A percentile compares a stretch with the other conserved stretches of the same genome.
These are phyloP conservation scores for Tuber melanosporum DNA, from an alignment of 495 filamentous ascomycete genomes.

Conservation along the genomic window DNA sequence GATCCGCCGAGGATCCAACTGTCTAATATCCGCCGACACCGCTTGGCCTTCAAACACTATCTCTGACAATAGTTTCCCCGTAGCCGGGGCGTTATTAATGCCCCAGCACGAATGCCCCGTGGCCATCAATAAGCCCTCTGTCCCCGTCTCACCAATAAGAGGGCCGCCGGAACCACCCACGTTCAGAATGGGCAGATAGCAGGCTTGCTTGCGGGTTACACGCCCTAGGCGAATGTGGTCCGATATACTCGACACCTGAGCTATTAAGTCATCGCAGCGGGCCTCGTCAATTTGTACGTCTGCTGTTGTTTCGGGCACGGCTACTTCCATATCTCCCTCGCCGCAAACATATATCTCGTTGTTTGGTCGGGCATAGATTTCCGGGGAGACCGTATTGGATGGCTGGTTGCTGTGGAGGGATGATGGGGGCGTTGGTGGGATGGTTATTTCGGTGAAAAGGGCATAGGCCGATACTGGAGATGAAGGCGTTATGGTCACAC, in stretches of 20 bases:
- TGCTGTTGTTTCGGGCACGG: constrained; percentile 69
- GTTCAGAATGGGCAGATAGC: constrained; percentile 75
- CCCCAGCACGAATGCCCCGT: constrained; percentile 96
- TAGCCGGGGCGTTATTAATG: constrained; percentile 91
- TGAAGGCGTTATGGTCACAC: constrained; percentile 70
- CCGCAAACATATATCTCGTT: constrained; percentile 89
- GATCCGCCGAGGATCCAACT: constrained; percentile 60
- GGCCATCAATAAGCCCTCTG: constrained; percentile 73
- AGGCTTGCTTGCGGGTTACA: constrained; percentile 77
- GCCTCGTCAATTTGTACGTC: constrained; percentile 68
- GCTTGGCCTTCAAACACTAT: constrained; percentile 74
- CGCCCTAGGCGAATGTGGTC: constrained; percentile 69
- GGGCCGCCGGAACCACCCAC: constrained; percentile 60
- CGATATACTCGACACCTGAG: constrained; percentile 71
- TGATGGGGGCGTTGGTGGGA: constrained; percentile 54
- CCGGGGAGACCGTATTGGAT: constrained; percentile 55
- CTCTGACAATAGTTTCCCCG: constrained; percentile 81
- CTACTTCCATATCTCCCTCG: constrained; percentile 70
- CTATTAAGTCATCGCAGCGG: constrained; percentile 81
- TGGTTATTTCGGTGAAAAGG: constrained; percentile 80
- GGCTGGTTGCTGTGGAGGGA: constrained; percentile 39
- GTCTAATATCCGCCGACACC: constrained; percentile 64
- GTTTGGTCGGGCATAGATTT: constrained; percentile 87
- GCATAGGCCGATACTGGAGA: constrained; percentile 77
- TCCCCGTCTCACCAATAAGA: constrained; percentile 67